These are phyloP conservation scores for Yarrowia galli DNA, from an alignment of 1,139 yeast species.

Conservation along the genomic window DNA sequence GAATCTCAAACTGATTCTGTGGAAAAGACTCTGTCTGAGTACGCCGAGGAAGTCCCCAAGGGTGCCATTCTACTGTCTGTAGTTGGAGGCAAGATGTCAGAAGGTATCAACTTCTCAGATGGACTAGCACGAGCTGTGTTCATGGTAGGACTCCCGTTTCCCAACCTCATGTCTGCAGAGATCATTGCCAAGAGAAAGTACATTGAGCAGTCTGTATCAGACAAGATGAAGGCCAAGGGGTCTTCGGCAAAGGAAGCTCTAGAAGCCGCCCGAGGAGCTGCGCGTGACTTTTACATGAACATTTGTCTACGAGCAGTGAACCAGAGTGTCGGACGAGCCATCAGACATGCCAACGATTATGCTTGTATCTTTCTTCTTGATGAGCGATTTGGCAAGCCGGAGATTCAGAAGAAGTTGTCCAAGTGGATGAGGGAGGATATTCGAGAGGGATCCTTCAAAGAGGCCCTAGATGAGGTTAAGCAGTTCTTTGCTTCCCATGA, in stretches of 20 bases:
- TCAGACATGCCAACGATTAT: constrained; percentile 82
- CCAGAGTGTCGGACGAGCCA: constrained; percentile 93
- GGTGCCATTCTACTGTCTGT: constrained; percentile 80
- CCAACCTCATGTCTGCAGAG: constrained; percentile 85
- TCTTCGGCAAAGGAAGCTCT: constrained; percentile 50
- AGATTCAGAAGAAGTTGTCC: constrained; percentile 70
- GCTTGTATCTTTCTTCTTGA: constrained; percentile 79
- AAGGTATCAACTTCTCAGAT: constrained; percentile 91
- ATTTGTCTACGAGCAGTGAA: constrained; percentile 91
- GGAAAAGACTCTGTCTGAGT: constrained; percentile 59
- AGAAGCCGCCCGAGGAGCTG: constrained; percentile 56
- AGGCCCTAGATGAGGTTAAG: not conserved
- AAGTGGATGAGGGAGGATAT: constrained; percentile 68
- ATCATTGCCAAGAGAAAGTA: constrained; percentile 74
- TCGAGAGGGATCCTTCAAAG: not conserved
- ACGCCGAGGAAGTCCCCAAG: constrained; percentile 51
- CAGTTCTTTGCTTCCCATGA: constrained; percentile 7
- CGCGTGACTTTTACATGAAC: constrained; percentile 77
- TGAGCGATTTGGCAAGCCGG: constrained; percentile 58
- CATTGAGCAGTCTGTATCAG: constrained; percentile 57
- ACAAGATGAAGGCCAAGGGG: constrained; percentile 46
- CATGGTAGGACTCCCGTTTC: constrained; percentile 90
- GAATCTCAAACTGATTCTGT: constrained; percentile 61
- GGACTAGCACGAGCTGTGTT: constrained; percentile 85
- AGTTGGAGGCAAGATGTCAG: constrained; percentile 93